Evolutionary conservation across 148 eudicot species (phyloP), one percentile per base, ranked within the genome.

Genomic region (Rhododendron molle): DNA sequence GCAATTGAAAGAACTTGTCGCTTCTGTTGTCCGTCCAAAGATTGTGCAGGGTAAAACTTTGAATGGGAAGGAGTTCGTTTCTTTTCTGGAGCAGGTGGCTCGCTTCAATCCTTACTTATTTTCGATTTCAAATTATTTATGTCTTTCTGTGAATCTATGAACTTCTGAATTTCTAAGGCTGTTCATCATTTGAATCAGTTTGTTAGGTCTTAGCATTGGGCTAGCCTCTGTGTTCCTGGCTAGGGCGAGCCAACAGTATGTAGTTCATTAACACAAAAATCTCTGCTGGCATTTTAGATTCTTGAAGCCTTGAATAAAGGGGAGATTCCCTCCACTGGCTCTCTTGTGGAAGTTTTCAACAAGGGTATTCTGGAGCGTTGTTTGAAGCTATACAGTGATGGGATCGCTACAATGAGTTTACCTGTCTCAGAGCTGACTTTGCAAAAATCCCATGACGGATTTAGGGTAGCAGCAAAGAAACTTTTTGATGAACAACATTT

Each of bases 271-370:
- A 69, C 82, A 56, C 18, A 32, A 21, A 4, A 23, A 11, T 58
- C 49, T 40, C 15, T 49, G 50, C 89, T 86, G 86, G 56, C 23
- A 52, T 91, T 86, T 85, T 90, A 97, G 99, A 97, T 97, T 81
- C 93, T 97, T 87, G 99, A 95, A 86, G 99, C 99, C 86, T 90
- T 97, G 89, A 97, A 97, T 85, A 95, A 97, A 91, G 99, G 99
- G 85, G 99, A 97, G 88, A 97, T 97, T 82, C 99, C 99, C 47
- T 92, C 99, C 21, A 97, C 99, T 13, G 99, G 98, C 78, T 97
- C 99, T 76, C 96, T 97, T 65, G 99, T 97, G 85, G 99, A 97
- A 87, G 92, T 97, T 88, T 97, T 97, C 88, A 97, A 97, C 71
- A 97, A 97, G 92, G 94, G 90, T 76, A 93, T 97, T 87, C 91